Evolutionary conservation across 192 early-diverging fungal species (phyloP).

Genomic region (Diversispora eburnea): DNA sequence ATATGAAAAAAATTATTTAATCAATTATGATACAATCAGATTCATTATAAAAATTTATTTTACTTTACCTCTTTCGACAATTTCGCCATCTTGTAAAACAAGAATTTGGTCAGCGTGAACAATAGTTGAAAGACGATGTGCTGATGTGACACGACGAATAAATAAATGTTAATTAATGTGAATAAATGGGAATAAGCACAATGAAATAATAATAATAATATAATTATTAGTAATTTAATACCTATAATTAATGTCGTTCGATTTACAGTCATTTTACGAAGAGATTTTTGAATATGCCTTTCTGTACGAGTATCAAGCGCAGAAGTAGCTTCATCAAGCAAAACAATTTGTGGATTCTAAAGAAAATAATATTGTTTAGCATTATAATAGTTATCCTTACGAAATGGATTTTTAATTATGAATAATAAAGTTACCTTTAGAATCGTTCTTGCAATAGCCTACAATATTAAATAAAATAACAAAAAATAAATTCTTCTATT

Average conservation of each 20-base stretch:
- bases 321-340: slow-evolving; percentile 61
- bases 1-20: background rate
- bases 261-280: slow-evolving; percentile 63
- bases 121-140: slow-evolving; percentile 76
- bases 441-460: slow-evolving; percentile 84
- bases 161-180: slow-evolving; percentile 67
- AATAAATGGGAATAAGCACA: too few species aligned
- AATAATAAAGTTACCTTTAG: slow-evolving; percentile 53
- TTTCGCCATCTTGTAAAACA: slow-evolving; percentile 68
- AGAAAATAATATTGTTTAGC: background rate
- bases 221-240: background rate
- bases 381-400: background rate
- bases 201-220: slow-evolving; percentile 31
- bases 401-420: background rate
- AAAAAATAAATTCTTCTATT: background rate
- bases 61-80: slow-evolving; percentile 63
- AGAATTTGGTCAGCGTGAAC: slow-evolving; percentile 72
- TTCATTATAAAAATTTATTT: slow-evolving; percentile 31
- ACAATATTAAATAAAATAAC: background rate
- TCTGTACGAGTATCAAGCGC: slow-evolving; percentile 42
- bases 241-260: slow-evolving; percentile 84
- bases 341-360: slow-evolving; percentile 52
- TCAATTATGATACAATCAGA: background rate
- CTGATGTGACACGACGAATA: slow-evolving; percentile 34
- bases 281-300: slow-evolving; percentile 68